Evolutionary conservation across 2,329 filamentous ascomycete genomes (phyloP).

Genomic region (Amphichorda felina): DNA sequence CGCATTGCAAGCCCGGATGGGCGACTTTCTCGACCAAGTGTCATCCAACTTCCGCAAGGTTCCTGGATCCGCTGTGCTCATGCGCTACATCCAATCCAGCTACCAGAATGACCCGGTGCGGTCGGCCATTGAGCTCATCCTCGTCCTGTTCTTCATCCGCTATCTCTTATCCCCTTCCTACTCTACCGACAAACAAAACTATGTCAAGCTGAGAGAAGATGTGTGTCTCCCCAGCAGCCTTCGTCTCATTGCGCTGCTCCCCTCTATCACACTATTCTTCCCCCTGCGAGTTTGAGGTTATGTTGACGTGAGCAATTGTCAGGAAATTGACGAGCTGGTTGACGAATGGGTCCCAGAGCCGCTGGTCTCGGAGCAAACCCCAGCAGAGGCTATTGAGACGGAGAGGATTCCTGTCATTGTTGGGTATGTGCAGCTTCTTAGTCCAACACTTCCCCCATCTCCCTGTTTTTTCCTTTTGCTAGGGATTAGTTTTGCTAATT

Average conservation of each 20-base stretch:
- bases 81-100: slow-evolving; percentile 91
- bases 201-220: slow-evolving; percentile 80
- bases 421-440: slow-evolving; percentile 44
- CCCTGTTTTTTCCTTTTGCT: not conserved
- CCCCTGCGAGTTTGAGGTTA: not conserved
- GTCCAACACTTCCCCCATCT: too few species aligned
- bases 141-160: slow-evolving; percentile 90
- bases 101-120: slow-evolving; percentile 96
- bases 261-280: too few species aligned
- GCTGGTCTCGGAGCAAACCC: slow-evolving; percentile 61
- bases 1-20: slow-evolving; percentile 39
- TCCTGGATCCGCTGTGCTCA: slow-evolving; percentile 85
- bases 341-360: slow-evolving; percentile 96
- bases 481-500: not conserved
- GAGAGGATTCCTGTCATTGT: slow-evolving; percentile 82
- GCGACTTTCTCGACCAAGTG: slow-evolving; percentile 39
- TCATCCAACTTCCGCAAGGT: slow-evolving; percentile 71
- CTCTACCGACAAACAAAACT: slow-evolving; percentile 80
- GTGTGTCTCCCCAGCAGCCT: slow-evolving; percentile 20
- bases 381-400: slow-evolving; percentile 68
- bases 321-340: slow-evolving; percentile 91
- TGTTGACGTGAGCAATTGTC: not conserved
- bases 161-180: slow-evolving; percentile 90
- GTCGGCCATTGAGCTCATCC: slow-evolving; percentile 82
- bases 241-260: not conserved